Conservation (phyloP, 2,329 filamentous ascomycete genomes). For the Colletotrichum cordylinicola region DNA sequence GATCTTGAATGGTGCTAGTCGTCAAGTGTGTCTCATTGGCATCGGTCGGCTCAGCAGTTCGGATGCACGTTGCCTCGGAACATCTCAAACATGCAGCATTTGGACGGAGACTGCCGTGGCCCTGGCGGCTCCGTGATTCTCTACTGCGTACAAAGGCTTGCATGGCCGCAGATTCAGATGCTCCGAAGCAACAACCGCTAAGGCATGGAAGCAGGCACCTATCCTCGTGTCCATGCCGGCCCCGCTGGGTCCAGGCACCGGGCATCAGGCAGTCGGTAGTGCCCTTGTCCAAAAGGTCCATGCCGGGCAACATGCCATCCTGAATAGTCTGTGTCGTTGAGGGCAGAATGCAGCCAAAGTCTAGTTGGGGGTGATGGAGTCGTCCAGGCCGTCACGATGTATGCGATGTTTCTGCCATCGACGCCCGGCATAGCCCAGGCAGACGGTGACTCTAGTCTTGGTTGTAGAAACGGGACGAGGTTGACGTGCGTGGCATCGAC, state of each 20-base stretch:
- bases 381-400: background rate
- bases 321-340: background rate
- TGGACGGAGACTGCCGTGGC: background rate
- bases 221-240: background rate
- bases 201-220: background rate
- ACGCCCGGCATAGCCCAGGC: background rate
- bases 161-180: background rate
- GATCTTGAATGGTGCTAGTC: background rate
- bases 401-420: background rate
- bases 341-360: background rate
- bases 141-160: background rate
- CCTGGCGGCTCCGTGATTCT: background rate
- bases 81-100: background rate
- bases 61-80: background rate
- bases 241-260: background rate
- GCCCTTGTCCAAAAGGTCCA: background rate
- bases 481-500: background rate
- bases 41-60: background rate
- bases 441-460: background rate
- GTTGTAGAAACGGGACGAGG: background rate
- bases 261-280: background rate
- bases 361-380: background rate
- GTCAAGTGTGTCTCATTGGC: background rate
- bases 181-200: background rate
- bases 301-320: background rate